Evolutionary conservation across 106 monocot genomes (phyloP).

Genomic region (Platanthera guangdongensis): DNA sequence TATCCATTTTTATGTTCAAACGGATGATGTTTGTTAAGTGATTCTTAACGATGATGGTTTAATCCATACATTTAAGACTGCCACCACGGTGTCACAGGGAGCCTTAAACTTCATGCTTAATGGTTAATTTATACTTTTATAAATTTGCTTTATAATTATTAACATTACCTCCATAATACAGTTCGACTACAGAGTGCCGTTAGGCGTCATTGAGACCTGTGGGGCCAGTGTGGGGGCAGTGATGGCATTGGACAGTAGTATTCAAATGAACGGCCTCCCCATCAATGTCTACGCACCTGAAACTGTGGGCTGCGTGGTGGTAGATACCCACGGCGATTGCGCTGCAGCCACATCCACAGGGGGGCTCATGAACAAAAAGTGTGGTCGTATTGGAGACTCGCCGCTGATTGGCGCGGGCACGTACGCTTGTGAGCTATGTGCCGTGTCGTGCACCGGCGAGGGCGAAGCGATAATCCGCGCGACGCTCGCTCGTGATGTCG

Average conservation of each 20-base stretch:
- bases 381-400: slow-evolving; percentile 89
- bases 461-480: slow-evolving; percentile 86
- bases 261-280: slow-evolving; percentile 85
- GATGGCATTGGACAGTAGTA: neutral
- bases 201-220: slow-evolving; percentile 32
- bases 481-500: slow-evolving; percentile 85
- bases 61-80: too few species aligned
- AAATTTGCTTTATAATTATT: too few species aligned
- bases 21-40: too few species aligned
- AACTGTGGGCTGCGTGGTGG: slow-evolving; percentile 91
- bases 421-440: slow-evolving; percentile 74
- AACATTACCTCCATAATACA: slow-evolving; percentile 6
- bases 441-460: slow-evolving; percentile 88
- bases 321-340: slow-evolving; percentile 50
- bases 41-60: too few species aligned
- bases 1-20: too few species aligned
- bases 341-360: slow-evolving; percentile 91
- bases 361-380: slow-evolving; percentile 93
- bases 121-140: too few species aligned
- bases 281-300: slow-evolving; percentile 85
- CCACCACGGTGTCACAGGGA: too few species aligned
- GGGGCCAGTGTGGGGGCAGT: slow-evolving; percentile 15
- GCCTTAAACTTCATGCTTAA: too few species aligned
- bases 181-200: slow-evolving; percentile 89
- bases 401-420: slow-evolving; percentile 86